These are phyloP conservation scores for Rhizodiscina lignyota DNA, from an alignment of 495 filamentous ascomycete genomes.

Conservation along the genomic window DNA sequence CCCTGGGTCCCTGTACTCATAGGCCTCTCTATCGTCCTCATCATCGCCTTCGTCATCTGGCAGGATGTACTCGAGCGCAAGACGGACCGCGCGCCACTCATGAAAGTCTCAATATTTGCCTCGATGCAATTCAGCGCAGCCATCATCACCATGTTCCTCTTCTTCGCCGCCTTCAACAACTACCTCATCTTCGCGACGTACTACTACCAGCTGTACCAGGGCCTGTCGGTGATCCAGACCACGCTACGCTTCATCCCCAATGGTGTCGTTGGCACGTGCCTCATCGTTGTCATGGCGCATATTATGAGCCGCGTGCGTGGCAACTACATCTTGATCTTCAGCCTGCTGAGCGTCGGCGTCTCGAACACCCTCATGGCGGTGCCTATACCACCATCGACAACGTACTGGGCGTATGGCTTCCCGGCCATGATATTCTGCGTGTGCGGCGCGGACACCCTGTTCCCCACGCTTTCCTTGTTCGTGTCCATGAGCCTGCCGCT, in stretches of 20 bases:
- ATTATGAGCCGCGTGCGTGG: slow-evolving; percentile 35
- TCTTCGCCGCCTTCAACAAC: slow-evolving; percentile 43
- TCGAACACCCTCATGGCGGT: slow-evolving; percentile 37
- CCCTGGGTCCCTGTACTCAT: slow-evolving; percentile 50
- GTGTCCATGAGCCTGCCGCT: slow-evolving; percentile 37
- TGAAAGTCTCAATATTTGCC: slow-evolving; percentile 40
- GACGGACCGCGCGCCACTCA: slow-evolving; percentile 31
- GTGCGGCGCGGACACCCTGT: slow-evolving; percentile 41
- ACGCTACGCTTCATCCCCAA: slow-evolving; percentile 45
- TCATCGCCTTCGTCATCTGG: slow-evolving; percentile 45
- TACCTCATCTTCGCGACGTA: slow-evolving; percentile 43
- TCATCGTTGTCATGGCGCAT: slow-evolving; percentile 30
- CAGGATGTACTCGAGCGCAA: slow-evolving; percentile 39
- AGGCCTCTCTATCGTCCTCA: slow-evolving; percentile 39
- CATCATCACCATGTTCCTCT: slow-evolving; percentile 41
- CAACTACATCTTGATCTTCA: slow-evolving; percentile 34
- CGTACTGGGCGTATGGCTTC: slow-evolving; percentile 43
- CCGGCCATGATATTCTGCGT: slow-evolving; percentile 40
- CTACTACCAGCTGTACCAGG: slow-evolving; percentile 44
- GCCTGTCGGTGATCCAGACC: slow-evolving; percentile 33
- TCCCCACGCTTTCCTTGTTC: slow-evolving; percentile 41
- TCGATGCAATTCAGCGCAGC: slow-evolving; percentile 36
- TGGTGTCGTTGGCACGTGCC: slow-evolving; percentile 27
- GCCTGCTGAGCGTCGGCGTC: slow-evolving; percentile 29
- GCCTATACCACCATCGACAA: slow-evolving; percentile 33